Conservation (phyloP, 1,284 basidiomycete genomes). For the Grifola frondosa region DNA sequence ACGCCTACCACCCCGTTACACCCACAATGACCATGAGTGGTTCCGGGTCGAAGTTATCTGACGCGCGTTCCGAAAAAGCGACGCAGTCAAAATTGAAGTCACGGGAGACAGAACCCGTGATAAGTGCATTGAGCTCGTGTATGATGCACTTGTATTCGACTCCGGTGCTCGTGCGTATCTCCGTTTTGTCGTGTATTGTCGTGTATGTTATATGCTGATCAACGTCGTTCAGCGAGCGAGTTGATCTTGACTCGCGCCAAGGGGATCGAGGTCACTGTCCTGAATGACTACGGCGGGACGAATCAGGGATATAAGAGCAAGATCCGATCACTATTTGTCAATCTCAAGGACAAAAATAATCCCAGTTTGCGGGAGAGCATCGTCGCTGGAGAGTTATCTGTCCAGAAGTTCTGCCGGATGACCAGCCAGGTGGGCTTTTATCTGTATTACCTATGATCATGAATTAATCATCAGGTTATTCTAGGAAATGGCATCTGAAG, state of each 20-base stretch:
- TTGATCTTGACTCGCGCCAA: slow-evolving; percentile 58
- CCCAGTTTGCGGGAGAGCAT: slow-evolving; percentile 84
- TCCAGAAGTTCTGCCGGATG: slow-evolving; percentile 79
- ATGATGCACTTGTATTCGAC: slow-evolving; percentile 86
- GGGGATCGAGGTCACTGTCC: slow-evolving; percentile 61
- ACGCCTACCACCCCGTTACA: slow-evolving; percentile 45
- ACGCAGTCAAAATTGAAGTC: slow-evolving; percentile 59
- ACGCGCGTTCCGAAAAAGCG: slow-evolving; percentile 62
- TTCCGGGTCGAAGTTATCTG: slow-evolving; percentile 32
- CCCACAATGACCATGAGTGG: slow-evolving; percentile 38
- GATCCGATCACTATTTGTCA: slow-evolving; percentile 89
- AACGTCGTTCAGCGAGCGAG: slow-evolving; percentile 51
- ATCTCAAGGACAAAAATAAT: slow-evolving; percentile 94
- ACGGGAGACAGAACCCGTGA: slow-evolving; percentile 79
- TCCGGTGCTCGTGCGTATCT: slow-evolving; percentile 77
- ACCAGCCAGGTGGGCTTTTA: slow-evolving; percentile 61
- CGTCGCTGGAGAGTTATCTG: slow-evolving; percentile 75
- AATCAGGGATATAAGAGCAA: slow-evolving; percentile 69
- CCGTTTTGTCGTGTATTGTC: background rate
- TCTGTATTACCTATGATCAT: background rate
- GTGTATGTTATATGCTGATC: slow-evolving; percentile 1
- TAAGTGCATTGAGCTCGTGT: slow-evolving; percentile 88
- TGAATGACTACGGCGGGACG: slow-evolving; percentile 45
- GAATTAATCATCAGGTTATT: background rate
- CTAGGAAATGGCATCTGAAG: slow-evolving; percentile 95